Evolutionary conservation across 106 monocot genomes (phyloP), one percentile per base, ranked within the genome.

Genomic region (Narthecium ossifragum): DNA sequence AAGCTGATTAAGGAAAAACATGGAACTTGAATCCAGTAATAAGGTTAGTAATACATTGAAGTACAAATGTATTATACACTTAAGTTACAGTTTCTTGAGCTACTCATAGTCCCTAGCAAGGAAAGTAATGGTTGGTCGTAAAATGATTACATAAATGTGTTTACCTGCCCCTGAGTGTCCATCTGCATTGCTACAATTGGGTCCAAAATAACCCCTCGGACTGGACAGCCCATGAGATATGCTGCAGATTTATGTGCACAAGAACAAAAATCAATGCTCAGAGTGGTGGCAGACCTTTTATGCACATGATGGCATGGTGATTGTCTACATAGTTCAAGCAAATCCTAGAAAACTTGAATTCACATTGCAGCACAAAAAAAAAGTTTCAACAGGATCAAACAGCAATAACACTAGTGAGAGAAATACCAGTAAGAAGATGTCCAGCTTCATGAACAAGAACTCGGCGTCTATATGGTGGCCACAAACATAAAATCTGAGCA

Each of bases 401-500:
- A 49, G 8, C 20, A n/a, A n/a, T 56, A 56, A 34, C 18, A 13
- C 21, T 56, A 63, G 8, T 12, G 13, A 51, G 17, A 29, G 4
- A 59, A 27, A 64, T 70, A 96, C 94, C 94, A 39, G 71, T 78
- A 31, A 96, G 75, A 63, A 96, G 80, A 78, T 96, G 94, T 18
- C 94, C 90, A 37, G 94, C 94, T 78, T 96, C 94, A 80, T 96
- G 94, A 54, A 96, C 89, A 53, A 96, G 83, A 70, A 96, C 63
- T 29, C 94, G 64, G 27, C 80, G 74, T 34, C 66, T 86, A 69
- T 86, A 80, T 51, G 94, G 94, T 62, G 94, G 94, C 94, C 94
- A 96, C 47, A 86, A 64, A 65, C 80, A 86, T 29, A 68, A 70
- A 11, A 96, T 86, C 56, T 90, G 94, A 40, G 90, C 83, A 68